phyloP scores from a whole-genome alignment of 1,139 yeast genomes.

The Debaryomyces psychrophilus region DNA sequence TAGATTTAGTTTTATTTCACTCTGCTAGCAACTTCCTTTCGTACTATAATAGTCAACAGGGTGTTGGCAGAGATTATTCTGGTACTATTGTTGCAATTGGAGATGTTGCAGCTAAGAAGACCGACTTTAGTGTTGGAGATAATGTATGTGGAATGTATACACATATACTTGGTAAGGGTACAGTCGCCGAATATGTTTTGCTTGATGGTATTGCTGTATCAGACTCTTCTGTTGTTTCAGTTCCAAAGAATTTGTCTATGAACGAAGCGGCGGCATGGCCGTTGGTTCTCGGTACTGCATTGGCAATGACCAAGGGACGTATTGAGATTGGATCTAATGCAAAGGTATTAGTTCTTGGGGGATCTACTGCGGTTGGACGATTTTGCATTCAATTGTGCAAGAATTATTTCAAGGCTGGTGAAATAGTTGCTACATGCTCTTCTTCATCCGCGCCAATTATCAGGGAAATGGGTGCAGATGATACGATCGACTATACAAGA shows the following conservation, averaged over 20 bases:
- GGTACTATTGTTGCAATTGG: constrained; percentile 70
- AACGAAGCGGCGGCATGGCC: constrained; percentile 65
- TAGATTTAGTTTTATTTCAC: constrained; percentile 55
- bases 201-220: constrained; percentile 32
- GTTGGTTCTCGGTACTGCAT: constrained; percentile 61
- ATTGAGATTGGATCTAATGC: constrained; percentile 13
- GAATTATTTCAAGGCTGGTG: constrained; percentile 41
- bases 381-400: constrained; percentile 61
- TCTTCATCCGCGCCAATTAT: constrained; percentile 41
- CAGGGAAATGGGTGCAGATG: constrained; percentile 53
- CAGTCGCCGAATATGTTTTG: constrained; percentile 45
- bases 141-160: constrained; percentile 60
- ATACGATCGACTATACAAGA: constrained; percentile 52
- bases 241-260: constrained; percentile 52
- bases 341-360: constrained; percentile 68
- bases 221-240: constrained; percentile 39
- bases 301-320: constrained; percentile 37
- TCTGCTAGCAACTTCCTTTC: constrained; percentile 32
- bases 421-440: constrained; percentile 48
- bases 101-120: constrained; percentile 28
- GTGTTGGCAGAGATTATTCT: constrained; percentile 70
- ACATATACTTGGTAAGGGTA: constrained; percentile 52
- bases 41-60: constrained; percentile 40
- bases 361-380: constrained; percentile 73
- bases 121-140: constrained; percentile 58